Base-by-base conservation (phyloP, 352 stramenopile genomes). In the Paralagenidium karlingii region DNA sequence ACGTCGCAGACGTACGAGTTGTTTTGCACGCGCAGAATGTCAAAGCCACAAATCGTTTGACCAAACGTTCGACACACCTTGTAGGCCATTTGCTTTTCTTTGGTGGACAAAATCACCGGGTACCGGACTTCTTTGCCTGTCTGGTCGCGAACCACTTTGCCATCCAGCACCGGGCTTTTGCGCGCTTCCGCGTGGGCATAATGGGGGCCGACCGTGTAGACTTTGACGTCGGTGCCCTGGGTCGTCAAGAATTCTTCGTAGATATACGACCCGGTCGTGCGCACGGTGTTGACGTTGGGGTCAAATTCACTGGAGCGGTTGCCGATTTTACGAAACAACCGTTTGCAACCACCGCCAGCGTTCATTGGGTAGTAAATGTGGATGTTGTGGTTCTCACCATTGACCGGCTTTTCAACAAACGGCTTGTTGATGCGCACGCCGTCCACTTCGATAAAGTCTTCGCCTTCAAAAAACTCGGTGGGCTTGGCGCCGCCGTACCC, bases 371-470 rank as follows among this genome's bases (percentile, higher is more conserved):
- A 99, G 63, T 99, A 99, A 42, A 99, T 99, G 58, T 97, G 68
- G 52, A 99, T 96, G 58, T 99, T 99, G 65, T 99, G 97, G 68
- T 99, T 93, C 49, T 99, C 97, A 18, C 91, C 94, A 59, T 99
- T 85, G 16, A 99, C 94, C 1, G 97, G 97, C 53, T 99, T 99
- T 62, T 99, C 97, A 5, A 99, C 96, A 52, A 99, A 99, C 8
- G 96, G 97, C 63, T 99, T 99, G 53, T 95, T 58, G 33, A 99
- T 96, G 36, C 76, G 77, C 26, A 98, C 73, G 34, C 94, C 96
- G 58, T 98, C 46, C n/a, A 90, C 68, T 34, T 89, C 58, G 25
- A 93, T 58, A 39, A 62, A 90, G 43, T 93, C 74, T 9, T 93
- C 79, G 29, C 56, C 53, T 48, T 93, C 79, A 6, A 87, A 25